Evolutionary conservation across 441 rosid species (phyloP).

Genomic region (Pelargonium australe): DNA sequence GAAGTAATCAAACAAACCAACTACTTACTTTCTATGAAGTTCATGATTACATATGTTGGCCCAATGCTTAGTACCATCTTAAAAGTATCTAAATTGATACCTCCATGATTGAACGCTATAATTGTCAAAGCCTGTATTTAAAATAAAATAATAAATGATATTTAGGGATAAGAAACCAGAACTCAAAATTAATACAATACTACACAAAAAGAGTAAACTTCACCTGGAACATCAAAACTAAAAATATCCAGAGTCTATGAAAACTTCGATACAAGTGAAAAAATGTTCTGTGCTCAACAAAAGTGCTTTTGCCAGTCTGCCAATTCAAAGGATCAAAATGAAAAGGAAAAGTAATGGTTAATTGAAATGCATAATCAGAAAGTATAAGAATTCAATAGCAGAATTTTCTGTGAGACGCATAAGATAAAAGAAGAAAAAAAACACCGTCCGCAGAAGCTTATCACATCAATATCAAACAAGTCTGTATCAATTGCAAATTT

Average conservation of each 20-base stretch:
- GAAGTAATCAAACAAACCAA: constrained; percentile 9
- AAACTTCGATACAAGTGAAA: constrained; percentile 96
- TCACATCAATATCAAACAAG: not conserved
- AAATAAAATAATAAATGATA: constrained; percentile 16
- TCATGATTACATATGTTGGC: constrained; percentile 88
- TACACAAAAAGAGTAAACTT: constrained; percentile 18
- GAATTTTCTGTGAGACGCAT: not conserved
- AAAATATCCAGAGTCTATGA: constrained; percentile 95
- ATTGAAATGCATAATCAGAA: not conserved
- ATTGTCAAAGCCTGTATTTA: constrained; percentile 69
- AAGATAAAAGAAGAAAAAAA: not conserved
- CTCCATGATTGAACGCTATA: constrained; percentile 74
- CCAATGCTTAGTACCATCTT: constrained; percentile 84
- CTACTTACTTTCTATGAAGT: constrained; percentile 74
- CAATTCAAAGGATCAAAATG: constrained; percentile 17
- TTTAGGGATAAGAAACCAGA: constrained; percentile 19
- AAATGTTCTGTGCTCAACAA: constrained; percentile 98
- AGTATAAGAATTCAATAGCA: constrained; percentile 6
- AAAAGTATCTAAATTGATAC: constrained; percentile 57
- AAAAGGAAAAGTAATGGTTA: not conserved
- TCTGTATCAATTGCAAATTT: not conserved
- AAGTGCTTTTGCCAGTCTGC: constrained; percentile 96
- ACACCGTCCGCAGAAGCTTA: not conserved
- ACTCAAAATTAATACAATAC: constrained; percentile 15
- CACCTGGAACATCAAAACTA: constrained; percentile 97